Evolutionary conservation across 805 yeast species (phyloP).

Genomic region (Schizosaccharomyces lindneri): DNA sequence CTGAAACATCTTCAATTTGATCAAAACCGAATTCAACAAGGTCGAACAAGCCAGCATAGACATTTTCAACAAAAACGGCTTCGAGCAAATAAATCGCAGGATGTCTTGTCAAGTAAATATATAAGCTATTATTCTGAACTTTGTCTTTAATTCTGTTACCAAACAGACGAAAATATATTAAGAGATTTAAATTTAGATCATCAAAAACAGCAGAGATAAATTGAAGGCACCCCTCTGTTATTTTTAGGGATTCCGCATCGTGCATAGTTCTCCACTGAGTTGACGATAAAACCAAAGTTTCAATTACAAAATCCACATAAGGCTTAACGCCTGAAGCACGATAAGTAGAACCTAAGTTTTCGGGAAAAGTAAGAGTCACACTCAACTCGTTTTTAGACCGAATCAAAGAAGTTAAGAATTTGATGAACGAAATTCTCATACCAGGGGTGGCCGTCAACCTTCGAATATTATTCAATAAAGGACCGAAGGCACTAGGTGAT

Average conservation of each 20-base stretch:
- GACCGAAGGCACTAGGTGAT: not conserved
- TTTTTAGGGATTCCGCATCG: not conserved
- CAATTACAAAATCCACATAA: constrained; percentile 1
- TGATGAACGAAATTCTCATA: not conserved
- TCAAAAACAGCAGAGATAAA: not conserved
- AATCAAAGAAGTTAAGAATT: not conserved
- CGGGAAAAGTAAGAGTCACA: not conserved
- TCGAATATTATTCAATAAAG: not conserved
- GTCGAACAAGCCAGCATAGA: not conserved
- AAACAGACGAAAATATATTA: not conserved
- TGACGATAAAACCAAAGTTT: not conserved
- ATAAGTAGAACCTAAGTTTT: not conserved
- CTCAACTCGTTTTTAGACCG: not conserved
- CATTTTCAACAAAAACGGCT: not conserved
- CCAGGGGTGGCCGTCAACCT: not conserved
- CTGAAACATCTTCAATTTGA: not conserved
- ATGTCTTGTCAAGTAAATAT: not conserved
- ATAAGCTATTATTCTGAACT: not conserved
- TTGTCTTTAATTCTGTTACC: not conserved
- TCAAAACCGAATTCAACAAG: not conserved
- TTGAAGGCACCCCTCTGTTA: not conserved
- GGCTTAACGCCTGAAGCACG: not conserved
- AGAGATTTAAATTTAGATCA: not conserved
- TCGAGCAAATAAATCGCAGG: not conserved
- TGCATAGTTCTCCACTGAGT: not conserved